Evolutionary conservation across 179 eudicot genomes (phyloP).

Genomic region (Pouteria campechiana): DNA sequence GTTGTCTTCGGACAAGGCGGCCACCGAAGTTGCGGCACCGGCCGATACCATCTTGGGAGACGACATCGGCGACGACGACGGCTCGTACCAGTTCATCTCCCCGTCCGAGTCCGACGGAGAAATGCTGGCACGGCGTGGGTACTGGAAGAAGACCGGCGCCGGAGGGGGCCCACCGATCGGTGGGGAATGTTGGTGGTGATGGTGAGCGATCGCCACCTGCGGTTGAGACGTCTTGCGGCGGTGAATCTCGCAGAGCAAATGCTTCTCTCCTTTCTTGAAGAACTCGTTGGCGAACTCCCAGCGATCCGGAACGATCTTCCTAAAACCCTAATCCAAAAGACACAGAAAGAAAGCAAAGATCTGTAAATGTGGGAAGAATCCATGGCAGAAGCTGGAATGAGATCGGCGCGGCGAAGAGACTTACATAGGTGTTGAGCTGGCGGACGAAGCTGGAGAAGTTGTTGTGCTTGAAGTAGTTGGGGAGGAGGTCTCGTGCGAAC

Average conservation of each 20-base stretch:
- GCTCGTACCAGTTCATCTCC: constrained; percentile 11
- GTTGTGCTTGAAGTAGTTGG: constrained; percentile 73
- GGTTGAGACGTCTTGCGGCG: constrained; percentile 53
- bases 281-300: constrained; percentile 87
- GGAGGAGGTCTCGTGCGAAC: constrained; percentile 76
- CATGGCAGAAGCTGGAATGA: neutral
- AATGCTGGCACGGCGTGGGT: constrained; percentile 25
- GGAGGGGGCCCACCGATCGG: constrained; percentile 1
- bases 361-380: neutral
- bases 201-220: constrained; percentile 16
- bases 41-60: constrained; percentile 3
- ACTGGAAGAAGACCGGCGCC: constrained; percentile 17
- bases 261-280: constrained; percentile 73
- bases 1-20: constrained; percentile 59
- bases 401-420: neutral
- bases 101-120: constrained; percentile 57
- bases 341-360: neutral
- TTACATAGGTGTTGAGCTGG: constrained; percentile 83
- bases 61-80: constrained; percentile 17
- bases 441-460: constrained; percentile 75
- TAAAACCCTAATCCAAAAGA: constrained; percentile 46
- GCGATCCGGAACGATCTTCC: constrained; percentile 76
- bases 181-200: constrained; percentile 16
- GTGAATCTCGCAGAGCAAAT: constrained; percentile 71
- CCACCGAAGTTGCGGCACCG: constrained; percentile 8